Base-by-base conservation (phyloP, 176 grass and related monocot genomes). In the Zea luxurians region DNA sequence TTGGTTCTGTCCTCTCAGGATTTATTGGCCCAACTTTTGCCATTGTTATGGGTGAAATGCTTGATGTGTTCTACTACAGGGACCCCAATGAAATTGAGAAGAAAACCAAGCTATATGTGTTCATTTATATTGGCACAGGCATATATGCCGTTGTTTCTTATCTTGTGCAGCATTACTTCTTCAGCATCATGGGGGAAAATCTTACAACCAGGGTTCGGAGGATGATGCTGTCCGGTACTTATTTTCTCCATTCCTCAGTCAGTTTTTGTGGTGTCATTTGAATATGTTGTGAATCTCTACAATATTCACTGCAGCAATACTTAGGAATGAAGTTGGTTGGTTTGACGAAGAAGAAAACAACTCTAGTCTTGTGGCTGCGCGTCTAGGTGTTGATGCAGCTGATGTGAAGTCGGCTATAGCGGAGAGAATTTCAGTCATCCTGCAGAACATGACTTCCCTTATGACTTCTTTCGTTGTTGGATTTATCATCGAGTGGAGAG, bases 101-200 rank as follows among this genome's bases (percentile, higher is more conserved):
- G 52, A 95, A 99, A 80, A 99, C 92, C 21, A 95, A 91, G 60
- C 60, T 92, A 63, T 95, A 93, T 71, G 92, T 95, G 61, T 95
- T 99, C 88, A 95, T 99, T 81, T 99, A 95, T 62, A 96, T 99
- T 71, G 96, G 96, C 76, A 95, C 90, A 11, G 96, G 92, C 65
- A 74, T 99, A 69, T 95, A 95, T 87, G 92, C 92, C 6, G 92
- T 99, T 4, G 82, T 90, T 70, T 90, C 92, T 78, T 99, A 99
- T 80, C 79, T 96, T 68, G 66, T 99, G 17, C 96, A 99, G 73
- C 96, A 99, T 84, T 99, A 99, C 52, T 99, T 99, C 88, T 96
- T 95, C 68, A 99, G 92, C 68, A 95, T 99, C 50, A 99, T 99
- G 96, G 96, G 96, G 78, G 96, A 99, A 89, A 99, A 99, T 83